phyloP scores from a whole-genome alignment of 176 grass and related monocot species.

The Thinopyrum elongatum region DNA sequence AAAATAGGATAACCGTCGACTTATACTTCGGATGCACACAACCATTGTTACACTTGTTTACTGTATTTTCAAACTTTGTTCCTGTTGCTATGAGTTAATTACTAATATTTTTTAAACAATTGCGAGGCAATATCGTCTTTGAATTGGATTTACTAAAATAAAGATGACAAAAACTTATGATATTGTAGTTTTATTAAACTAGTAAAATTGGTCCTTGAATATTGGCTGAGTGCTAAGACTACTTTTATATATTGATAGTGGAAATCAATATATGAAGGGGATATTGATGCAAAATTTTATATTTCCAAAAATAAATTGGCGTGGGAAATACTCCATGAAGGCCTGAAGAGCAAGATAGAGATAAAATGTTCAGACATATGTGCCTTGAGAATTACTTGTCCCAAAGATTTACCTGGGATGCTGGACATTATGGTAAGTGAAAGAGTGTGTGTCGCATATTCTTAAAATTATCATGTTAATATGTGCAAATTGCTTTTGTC shows the following conservation, averaged over 20 bases:
- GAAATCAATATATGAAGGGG: constrained; percentile 50
- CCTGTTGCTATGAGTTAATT: neutral
- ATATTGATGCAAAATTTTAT: constrained; percentile 60
- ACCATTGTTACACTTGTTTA: neutral
- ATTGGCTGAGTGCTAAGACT: neutral
- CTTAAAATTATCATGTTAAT: neutral
- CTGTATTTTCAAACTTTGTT: neutral
- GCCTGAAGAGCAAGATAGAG: constrained; percentile 64
- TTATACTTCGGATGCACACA: neutral
- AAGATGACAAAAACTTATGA: neutral
- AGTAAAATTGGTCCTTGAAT: neutral
- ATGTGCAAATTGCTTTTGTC: neutral
- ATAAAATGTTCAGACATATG: constrained; percentile 46
- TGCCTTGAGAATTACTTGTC: constrained; percentile 45
- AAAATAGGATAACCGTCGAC: neutral
- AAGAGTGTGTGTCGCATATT: neutral
- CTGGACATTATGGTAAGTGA: constrained; percentile 51
- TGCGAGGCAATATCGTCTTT: neutral
- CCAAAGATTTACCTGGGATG: constrained; percentile 36
- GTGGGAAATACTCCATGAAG: constrained; percentile 57
- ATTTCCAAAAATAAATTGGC: constrained; percentile 41
- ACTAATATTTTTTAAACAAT: neutral
- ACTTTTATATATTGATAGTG: neutral
- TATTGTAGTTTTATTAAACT: neutral
- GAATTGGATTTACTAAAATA: neutral